Evolutionary conservation across 495 filamentous ascomycete species (phyloP).

Genomic region (Clohesyomyces aquaticus): DNA sequence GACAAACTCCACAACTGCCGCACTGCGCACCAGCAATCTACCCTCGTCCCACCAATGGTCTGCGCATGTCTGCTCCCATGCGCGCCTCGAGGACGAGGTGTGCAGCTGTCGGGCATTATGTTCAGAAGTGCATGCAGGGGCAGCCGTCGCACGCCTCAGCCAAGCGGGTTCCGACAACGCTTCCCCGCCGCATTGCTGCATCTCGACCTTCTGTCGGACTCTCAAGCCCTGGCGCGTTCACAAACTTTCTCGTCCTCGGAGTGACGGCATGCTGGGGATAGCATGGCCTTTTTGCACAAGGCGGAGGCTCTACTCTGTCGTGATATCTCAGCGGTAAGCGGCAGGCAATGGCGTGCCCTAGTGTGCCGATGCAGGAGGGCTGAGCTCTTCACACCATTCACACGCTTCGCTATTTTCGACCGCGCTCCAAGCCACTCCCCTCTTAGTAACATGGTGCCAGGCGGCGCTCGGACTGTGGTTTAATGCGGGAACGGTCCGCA

Average conservation of each 20-base stretch:
- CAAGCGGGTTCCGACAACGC: conserved; percentile 3
- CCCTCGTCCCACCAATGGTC: conserved; percentile 9
- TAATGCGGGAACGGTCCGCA: conserved; percentile 38
- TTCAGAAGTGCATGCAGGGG: conserved; percentile 22
- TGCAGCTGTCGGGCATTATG: conserved; percentile 10
- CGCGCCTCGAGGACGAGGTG: neutral
- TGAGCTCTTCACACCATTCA: conserved; percentile 26
- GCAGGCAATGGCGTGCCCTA: conserved; percentile 10
- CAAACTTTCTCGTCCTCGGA: neutral
- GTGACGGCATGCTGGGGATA: neutral
- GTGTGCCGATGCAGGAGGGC: conserved; percentile 20
- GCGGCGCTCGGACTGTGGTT: conserved; percentile 17
- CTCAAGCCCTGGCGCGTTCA: neutral
- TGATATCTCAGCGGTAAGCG: conserved; percentile 31
- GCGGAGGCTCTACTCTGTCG: neutral
- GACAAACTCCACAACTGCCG: conserved; percentile 29
- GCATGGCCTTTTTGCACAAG: neutral
- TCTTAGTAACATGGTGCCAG: conserved; percentile 28
- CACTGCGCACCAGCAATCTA: conserved; percentile 21
- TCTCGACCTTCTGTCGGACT: conserved; percentile 8
- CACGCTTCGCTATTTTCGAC: conserved; percentile 18
- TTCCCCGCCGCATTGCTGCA: conserved; percentile 20
- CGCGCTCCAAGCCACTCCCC: conserved; percentile 29
- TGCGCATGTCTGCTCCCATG: neutral
- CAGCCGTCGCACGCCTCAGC: conserved; percentile 11